These are phyloP conservation scores for Tolypocladium guangdongense DNA, from an alignment of 2,329 filamentous ascomycete genomes.

Conservation along the genomic window DNA sequence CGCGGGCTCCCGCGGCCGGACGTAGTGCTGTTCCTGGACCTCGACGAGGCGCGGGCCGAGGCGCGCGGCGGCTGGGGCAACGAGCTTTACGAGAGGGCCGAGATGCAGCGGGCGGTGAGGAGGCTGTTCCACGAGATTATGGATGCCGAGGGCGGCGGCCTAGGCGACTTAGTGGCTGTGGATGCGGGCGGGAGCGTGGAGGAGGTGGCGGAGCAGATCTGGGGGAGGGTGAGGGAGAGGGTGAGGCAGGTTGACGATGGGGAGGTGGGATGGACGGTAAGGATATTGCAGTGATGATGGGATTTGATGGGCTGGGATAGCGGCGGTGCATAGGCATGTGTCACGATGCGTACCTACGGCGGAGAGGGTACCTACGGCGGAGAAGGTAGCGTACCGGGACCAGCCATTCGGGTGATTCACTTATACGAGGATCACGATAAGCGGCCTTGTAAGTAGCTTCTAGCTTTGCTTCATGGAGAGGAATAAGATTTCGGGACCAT, in stretches of 20 bases:
- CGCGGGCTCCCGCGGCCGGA: slow-evolving; percentile 81
- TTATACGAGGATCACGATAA: too few species aligned
- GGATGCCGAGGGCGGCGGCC: slow-evolving; percentile 11
- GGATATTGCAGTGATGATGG: slow-evolving; percentile 22
- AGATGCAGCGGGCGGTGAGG: slow-evolving; percentile 72
- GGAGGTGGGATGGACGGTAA: slow-evolving; percentile 33
- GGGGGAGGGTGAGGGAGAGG: slow-evolving; percentile 36
- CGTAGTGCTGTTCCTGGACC: slow-evolving; percentile 75
- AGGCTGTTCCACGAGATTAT: slow-evolving; percentile 54
- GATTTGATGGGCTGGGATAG: neutral
- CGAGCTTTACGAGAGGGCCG: slow-evolving; percentile 78
- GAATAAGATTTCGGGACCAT: too few species aligned
- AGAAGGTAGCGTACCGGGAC: too few species aligned
- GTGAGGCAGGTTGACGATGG: slow-evolving; percentile 39
- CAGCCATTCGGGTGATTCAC: too few species aligned
- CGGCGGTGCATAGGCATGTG: neutral
- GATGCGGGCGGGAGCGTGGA: slow-evolving; percentile 44
- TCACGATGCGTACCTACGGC: too few species aligned
- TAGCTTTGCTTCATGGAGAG: too few species aligned
- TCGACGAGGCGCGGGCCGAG: slow-evolving; percentile 61
- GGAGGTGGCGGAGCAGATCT: slow-evolving; percentile 45
- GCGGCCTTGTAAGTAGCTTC: too few species aligned
- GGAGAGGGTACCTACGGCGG: too few species aligned
- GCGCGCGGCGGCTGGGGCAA: slow-evolving; percentile 76
- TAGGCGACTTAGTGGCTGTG: slow-evolving; percentile 36